phyloP scores from a whole-genome alignment of 106 monocot genomes.

The Amphibolis antarctica region DNA sequence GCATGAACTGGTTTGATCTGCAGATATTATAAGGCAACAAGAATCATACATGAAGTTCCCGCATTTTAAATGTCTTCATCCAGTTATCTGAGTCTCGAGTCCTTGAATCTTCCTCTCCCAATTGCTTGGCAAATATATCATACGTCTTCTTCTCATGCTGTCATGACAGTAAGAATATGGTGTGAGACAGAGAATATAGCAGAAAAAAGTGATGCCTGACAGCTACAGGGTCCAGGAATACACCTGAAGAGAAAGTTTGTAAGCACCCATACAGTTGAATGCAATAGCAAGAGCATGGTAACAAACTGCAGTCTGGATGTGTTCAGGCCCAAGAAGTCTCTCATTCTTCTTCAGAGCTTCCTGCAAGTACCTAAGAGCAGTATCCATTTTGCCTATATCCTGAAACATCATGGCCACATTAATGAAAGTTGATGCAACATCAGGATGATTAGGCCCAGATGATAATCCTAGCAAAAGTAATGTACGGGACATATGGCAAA shows the following conservation, averaged over 20 bases:
- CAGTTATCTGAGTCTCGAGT: constrained; percentile 85
- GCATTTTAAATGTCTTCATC: constrained; percentile 83
- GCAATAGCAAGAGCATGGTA: constrained; percentile 99
- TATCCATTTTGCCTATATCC: constrained; percentile 84
- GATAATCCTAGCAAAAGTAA: constrained; percentile 66
- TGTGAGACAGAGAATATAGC: background rate
- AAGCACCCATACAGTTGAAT: constrained; percentile 88
- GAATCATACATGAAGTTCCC: constrained; percentile 61
- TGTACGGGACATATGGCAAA: constrained; percentile 80
- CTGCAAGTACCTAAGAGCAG: constrained; percentile 83
- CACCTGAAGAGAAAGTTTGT: constrained; percentile 93
- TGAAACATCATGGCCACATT: constrained; percentile 99
- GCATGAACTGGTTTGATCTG: background rate
- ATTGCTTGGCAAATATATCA: constrained; percentile 89
- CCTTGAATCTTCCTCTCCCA: constrained; percentile 87
- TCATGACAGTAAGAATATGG: constrained; percentile 7
- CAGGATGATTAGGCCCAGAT: constrained; percentile 87
- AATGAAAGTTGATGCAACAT: constrained; percentile 90
- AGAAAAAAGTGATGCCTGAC: background rate
- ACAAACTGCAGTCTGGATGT: constrained; percentile 94
- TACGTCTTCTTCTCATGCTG: constrained; percentile 95
- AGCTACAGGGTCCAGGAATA: background rate
- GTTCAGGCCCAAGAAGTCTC: constrained; percentile 79
- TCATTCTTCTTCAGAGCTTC: constrained; percentile 93
- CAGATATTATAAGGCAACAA: background rate